Evolutionary conservation across 1,284 basidiomycete genomes (phyloP).

Genomic region (Fomitopsis pinicola): DNA sequence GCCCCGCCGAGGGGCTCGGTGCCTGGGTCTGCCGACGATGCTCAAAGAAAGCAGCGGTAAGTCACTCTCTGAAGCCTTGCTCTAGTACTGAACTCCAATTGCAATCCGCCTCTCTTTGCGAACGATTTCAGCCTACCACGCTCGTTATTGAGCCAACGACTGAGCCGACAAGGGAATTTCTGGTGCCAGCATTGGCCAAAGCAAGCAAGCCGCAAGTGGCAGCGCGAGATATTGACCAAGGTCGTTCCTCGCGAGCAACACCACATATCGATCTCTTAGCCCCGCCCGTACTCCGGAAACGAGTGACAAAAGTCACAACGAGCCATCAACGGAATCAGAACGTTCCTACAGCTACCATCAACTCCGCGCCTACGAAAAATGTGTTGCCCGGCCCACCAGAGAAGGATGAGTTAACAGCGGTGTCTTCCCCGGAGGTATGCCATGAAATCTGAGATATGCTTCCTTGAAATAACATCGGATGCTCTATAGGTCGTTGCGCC

Average conservation of each 20-base stretch:
- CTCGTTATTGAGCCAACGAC: too few relatives aligned
- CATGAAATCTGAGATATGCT: too few relatives aligned
- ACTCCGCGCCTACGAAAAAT: too few relatives aligned
- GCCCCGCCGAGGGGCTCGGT: conserved; percentile 1
- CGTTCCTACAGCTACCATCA: too few relatives aligned
- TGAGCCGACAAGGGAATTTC: neutral
- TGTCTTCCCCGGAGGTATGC: too few relatives aligned
- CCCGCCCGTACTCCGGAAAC: neutral
- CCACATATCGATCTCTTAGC: neutral
- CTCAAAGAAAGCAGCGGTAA: neutral
- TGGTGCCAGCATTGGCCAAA: too few relatives aligned
- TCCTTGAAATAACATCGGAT: too few relatives aligned
- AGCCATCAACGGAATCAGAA: neutral
- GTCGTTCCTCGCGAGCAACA: neutral
- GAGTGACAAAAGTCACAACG: neutral
- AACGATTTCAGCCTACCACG: too few relatives aligned
- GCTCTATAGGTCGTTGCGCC: too few relatives aligned
- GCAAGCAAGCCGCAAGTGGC: neutral
- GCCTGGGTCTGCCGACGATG: conserved; percentile 7
- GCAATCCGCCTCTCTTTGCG: neutral
- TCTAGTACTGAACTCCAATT: neutral
- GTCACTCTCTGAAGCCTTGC: neutral
- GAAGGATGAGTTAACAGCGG: too few relatives aligned
- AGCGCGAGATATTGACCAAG: neutral
- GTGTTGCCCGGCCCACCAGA: too few relatives aligned